A percentile compares a stretch with the other conserved stretches of the same genome.
Evolutionary conservation across 768 basidiomycete species (phyloP).

Genomic region (Boletellus sp.): DNA sequence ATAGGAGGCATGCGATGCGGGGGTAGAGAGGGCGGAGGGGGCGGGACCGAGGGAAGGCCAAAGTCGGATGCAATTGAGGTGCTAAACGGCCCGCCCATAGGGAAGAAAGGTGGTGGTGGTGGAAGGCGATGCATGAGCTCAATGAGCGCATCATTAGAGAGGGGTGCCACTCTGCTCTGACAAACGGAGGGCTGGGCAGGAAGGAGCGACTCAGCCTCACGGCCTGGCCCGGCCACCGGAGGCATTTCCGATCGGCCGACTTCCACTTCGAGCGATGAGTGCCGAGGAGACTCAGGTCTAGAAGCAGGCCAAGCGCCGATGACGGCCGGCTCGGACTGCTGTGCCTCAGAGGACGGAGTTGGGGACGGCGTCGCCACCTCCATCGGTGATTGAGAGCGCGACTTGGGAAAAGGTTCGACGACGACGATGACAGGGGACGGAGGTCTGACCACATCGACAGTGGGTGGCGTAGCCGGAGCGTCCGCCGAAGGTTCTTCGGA

Average conservation of each 20-base stretch:
- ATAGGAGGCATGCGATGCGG: slow-evolving; percentile 12
- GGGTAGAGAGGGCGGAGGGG: background rate
- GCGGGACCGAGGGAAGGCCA: slow-evolving; percentile 16
- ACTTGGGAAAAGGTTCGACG: slow-evolving; percentile 20
- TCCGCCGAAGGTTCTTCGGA: slow-evolving; percentile 12
- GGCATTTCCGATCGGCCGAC: slow-evolving; percentile 6
- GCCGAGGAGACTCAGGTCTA: slow-evolving; percentile 32
- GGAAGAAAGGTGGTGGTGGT: slow-evolving; percentile 16
- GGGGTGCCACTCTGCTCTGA: slow-evolving; percentile 13
- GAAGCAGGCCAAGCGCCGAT: slow-evolving; percentile 44
- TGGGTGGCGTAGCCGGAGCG: slow-evolving; percentile 6
- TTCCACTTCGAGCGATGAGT: slow-evolving; percentile 14
- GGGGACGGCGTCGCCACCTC: slow-evolving; percentile 43
- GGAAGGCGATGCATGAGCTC: slow-evolving; percentile 20
- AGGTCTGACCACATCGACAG: slow-evolving; percentile 1
- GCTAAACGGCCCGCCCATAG: slow-evolving; percentile 17
- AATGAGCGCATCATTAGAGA: slow-evolving; percentile 6
- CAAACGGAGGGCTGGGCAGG: background rate
- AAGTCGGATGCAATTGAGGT: slow-evolving; percentile 18
- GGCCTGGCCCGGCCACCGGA: background rate
- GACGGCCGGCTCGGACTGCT: slow-evolving; percentile 34
- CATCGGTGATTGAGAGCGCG: slow-evolving; percentile 47
- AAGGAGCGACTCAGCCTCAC: slow-evolving; percentile 4
- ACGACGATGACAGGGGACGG: slow-evolving; percentile 18
- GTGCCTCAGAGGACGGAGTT: slow-evolving; percentile 16